phyloP scores from a whole-genome alignment of 495 filamentous ascomycete species.

The Penicillium soppii region DNA sequence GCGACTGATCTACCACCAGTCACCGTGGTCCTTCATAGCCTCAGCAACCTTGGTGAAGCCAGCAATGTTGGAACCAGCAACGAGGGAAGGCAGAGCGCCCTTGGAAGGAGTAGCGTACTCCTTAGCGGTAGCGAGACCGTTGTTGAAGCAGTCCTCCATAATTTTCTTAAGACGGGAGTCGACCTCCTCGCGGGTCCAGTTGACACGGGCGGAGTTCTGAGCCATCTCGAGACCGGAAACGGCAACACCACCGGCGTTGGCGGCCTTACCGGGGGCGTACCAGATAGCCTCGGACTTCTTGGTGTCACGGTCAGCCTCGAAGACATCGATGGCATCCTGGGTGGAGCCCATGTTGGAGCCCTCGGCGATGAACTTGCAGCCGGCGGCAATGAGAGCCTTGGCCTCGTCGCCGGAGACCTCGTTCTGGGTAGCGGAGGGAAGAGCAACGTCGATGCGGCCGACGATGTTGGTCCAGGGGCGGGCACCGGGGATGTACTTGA shows the following conservation, averaged over 20 bases:
- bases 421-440: constrained; percentile 96
- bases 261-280: constrained; percentile 92
- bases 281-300: constrained; percentile 74
- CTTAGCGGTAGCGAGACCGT: constrained; percentile 85
- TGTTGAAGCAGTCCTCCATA: constrained; percentile 92
- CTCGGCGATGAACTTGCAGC: constrained; percentile 87
- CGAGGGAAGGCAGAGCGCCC: constrained; percentile 83
- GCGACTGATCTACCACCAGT: constrained; percentile 74
- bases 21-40: constrained; percentile 95
- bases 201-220: constrained; percentile 85
- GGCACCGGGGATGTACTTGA: constrained; percentile 85
- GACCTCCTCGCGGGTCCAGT: constrained; percentile 86
- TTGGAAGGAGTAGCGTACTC: constrained; percentile 75
- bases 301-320: constrained; percentile 75
- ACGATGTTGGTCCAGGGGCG: constrained; percentile 85
- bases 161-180: constrained; percentile 89
- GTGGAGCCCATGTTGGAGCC: constrained; percentile 99
- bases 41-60: constrained; percentile 94
- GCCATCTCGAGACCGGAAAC: constrained; percentile 99
- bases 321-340: constrained; percentile 90
- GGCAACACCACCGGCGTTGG: constrained; percentile 96
- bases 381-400: constrained; percentile 70
- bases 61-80: constrained; percentile 94
- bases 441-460: constrained; percentile 83
- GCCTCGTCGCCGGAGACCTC: constrained; percentile 92